A percentile compares a stretch with the other conserved stretches of the same genome.
Conservation (phyloP, 169 alveolate species). For the Eimeria acervulina region DNA sequence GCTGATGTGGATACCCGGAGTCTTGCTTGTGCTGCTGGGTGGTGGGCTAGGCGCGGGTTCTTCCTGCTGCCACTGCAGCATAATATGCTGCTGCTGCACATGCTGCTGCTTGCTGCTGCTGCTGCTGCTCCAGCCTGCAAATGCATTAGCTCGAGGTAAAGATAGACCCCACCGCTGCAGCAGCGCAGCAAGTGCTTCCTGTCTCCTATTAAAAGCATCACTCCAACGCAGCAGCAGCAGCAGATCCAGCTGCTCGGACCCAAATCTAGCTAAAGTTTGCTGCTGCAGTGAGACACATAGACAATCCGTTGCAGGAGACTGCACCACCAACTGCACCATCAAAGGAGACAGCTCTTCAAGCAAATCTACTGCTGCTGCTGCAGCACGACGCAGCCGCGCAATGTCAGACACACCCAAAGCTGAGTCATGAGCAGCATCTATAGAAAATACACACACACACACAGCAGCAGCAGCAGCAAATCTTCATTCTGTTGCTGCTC, state of each 20-base stretch:
- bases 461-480: not conserved
- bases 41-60: not conserved
- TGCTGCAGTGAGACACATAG: not conserved
- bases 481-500: not conserved
- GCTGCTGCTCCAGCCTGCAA: conserved; percentile 6
- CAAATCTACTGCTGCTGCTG: not conserved
- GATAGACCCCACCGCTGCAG: not conserved
- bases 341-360: not conserved
- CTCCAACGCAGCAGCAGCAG: not conserved
- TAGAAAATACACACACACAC: not conserved
- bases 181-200: not conserved
- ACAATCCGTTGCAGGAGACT: not conserved
- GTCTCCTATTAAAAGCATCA: not conserved
- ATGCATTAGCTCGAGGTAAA: not conserved
- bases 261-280: not conserved
- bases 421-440: not conserved
- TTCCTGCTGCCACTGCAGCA: not conserved
- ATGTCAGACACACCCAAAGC: not conserved
- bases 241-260: not conserved
- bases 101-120: not conserved
- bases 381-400: not conserved
- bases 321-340: conserved; percentile 12
- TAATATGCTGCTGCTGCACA: too few relatives aligned
- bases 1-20: not conserved
- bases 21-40: not conserved